These are phyloP conservation scores for Metschnikowia dekortorum DNA, from an alignment of 805 yeast species.

Conservation along the genomic window DNA sequence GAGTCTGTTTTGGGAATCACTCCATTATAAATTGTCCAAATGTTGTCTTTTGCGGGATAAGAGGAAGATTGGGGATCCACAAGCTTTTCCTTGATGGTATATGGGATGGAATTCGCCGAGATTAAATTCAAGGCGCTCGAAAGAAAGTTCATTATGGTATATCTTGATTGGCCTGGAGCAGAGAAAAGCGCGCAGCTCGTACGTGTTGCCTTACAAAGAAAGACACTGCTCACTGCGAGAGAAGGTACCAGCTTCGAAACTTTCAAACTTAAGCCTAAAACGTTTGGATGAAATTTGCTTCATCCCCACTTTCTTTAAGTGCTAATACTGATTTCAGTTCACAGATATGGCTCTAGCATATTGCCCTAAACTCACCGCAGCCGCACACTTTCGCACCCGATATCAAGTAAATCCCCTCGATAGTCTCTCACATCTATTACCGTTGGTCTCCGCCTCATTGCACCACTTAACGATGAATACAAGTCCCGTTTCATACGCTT, in stretches of 20 bases:
- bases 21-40: conserved; percentile 68
- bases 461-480: not conserved
- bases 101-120: conserved; percentile 57
- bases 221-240: not conserved
- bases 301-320: not conserved
- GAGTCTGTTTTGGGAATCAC: conserved; percentile 47
- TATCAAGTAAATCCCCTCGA: not conserved
- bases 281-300: too few species aligned
- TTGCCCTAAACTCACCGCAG: not conserved
- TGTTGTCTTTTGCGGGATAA: conserved; percentile 27
- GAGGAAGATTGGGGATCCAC: conserved; percentile 22
- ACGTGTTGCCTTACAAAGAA: not conserved
- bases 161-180: not conserved
- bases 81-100: conserved; percentile 45
- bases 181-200: conserved; percentile 3
- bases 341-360: not conserved
- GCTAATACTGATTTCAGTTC: not conserved
- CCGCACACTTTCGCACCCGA: conserved; percentile 4
- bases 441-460: not conserved
- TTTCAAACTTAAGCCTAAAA: too few species aligned
- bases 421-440: not conserved
- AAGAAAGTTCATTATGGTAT: conserved; percentile 57
- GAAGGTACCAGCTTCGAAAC: too few species aligned
- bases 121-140: conserved; percentile 56
- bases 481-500: not conserved